These are phyloP conservation scores for Mycosphaerella sp. DNA, from an alignment of 2,329 filamentous ascomycete genomes.

Conservation along the genomic window DNA sequence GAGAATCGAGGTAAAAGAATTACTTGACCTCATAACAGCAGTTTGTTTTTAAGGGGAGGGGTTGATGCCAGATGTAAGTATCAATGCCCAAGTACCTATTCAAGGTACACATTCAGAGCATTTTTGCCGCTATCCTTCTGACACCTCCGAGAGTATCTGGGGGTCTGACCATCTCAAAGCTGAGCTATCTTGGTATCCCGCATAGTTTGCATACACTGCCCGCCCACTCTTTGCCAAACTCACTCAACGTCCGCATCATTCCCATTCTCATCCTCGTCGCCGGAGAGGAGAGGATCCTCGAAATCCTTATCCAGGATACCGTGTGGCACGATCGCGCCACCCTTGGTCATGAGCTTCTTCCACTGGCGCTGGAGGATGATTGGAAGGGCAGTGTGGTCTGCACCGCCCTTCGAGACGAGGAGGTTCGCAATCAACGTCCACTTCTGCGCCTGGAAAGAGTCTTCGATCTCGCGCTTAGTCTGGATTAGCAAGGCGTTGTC, in stretches of 20 bases:
- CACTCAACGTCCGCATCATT: not conserved
- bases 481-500: conserved; percentile 30
- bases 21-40: too few relatives aligned
- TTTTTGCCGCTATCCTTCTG: too few relatives aligned
- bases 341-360: conserved; percentile 35
- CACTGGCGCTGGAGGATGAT: conserved; percentile 36
- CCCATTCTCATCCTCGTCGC: conserved; percentile 9
- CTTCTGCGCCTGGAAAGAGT: conserved; percentile 36
- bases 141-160: too few relatives aligned
- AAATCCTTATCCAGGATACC: conserved; percentile 26
- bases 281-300: conserved; percentile 11
- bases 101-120: too few relatives aligned
- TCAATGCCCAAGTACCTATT: too few relatives aligned
- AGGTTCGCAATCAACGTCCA: conserved; percentile 35
- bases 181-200: too few relatives aligned
- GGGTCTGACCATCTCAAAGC: too few relatives aligned
- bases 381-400: conserved; percentile 28
- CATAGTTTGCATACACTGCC: too few relatives aligned
- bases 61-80: too few relatives aligned
- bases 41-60: too few relatives aligned
- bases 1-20: too few relatives aligned
- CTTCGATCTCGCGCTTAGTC: conserved; percentile 37
- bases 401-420: conserved; percentile 31
- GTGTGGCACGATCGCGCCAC: conserved; percentile 18
- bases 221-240: too few relatives aligned